Base-by-base conservation (phyloP, 306 rosid genomes). In the Castanospermum australe region DNA sequence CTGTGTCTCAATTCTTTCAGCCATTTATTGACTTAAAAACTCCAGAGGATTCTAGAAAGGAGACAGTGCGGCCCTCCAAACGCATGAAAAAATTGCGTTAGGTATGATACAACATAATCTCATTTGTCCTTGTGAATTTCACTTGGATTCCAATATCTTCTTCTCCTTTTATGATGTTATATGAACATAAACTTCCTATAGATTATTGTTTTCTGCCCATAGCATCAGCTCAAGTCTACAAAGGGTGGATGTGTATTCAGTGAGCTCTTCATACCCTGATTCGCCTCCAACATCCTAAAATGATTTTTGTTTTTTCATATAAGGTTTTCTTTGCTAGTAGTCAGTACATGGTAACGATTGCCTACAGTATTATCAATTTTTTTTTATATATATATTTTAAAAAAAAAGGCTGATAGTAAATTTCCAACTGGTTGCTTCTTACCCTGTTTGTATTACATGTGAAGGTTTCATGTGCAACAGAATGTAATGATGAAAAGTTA, bases 1-100 rank as follows among this genome's bases (percentile, higher is more conserved):
- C 30, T 50, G 0, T 75, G 25, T 77, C 17, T 85, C 82, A 61
- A 71, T 78, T 78, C 45, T 85, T 86, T 95, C 97, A 94, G 98
- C 98, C 98, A 68, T 87, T 78, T 66, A 84, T 94, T 56, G 98
- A 92, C 76, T 35, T 92, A 80, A 90, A 84, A 84, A 33, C 84
- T 76, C 90, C 82, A 0, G 94, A 92, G 67, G 92, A 90, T 72
- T 44, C 92, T 32, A 89, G 89, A 89, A 94, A 88, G 84, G 97
- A 94, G 77, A 69, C 86, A 55, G 71, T 76, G 35, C 86, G 96
- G 42, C 88, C 92, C 67, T 84, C 90, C 56, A 94, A 94, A 83
- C 96, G 94, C 63, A 41, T 50, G 32, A 92, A 85, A 79, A 92
- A 93, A 78, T 15, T 82, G 75, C 90, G 87, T 59, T 92, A 93